Evolutionary conservation across 345 rosid genomes (phyloP).

Genomic region (Streptanthus diversifolius): DNA sequence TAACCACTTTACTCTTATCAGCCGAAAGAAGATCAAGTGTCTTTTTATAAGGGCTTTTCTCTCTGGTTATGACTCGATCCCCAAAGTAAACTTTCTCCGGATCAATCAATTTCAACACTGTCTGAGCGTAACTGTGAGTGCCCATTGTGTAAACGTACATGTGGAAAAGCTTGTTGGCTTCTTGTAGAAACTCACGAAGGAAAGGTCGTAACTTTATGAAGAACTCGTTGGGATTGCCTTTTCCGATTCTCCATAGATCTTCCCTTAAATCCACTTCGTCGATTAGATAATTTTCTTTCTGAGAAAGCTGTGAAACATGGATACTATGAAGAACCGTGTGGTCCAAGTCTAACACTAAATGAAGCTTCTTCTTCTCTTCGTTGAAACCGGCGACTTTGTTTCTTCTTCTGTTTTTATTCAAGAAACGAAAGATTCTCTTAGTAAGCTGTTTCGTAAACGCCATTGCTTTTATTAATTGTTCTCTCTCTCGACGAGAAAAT

Average conservation of each 20-base stretch:
- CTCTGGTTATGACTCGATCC: conserved; percentile 5
- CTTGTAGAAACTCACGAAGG: neutral
- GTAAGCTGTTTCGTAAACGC: neutral
- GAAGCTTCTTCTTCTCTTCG: neutral
- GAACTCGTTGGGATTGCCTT: neutral
- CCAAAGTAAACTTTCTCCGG: neutral
- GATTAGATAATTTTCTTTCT: neutral
- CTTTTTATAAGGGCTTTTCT: neutral
- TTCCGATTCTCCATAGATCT: conserved; percentile 11
- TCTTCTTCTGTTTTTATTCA: neutral
- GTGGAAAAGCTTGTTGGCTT: conserved; percentile 21
- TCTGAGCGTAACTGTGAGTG: neutral
- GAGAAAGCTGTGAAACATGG: neutral
- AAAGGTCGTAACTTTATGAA: conserved; percentile 19
- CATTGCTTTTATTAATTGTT: neutral
- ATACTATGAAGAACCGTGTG: conserved; percentile 8
- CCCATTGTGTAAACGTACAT: conserved; percentile 22
- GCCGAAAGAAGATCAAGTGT: conserved; percentile 1
- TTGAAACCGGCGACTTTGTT: neutral
- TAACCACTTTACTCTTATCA: conserved; percentile 8
- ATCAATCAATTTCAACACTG: conserved; percentile 7
- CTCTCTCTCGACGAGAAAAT: neutral
- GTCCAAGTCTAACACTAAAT: conserved; percentile 30
- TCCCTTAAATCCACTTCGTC: neutral
- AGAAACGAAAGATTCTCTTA: neutral